Conservation (phyloP, 169 alveolate genomes). For the Plasmodium gaboni region DNA sequence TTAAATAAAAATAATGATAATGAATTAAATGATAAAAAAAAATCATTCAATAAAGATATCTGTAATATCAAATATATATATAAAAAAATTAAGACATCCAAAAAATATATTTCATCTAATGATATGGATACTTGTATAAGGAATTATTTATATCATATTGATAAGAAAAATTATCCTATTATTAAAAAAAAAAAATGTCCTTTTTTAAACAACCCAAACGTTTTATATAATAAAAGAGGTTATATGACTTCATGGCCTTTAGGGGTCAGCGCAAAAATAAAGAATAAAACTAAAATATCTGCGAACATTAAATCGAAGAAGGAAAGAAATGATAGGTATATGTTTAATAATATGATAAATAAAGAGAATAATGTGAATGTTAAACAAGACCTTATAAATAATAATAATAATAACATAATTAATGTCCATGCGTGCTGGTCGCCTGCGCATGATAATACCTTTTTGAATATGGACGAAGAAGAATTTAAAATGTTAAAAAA, state of each 20-base stretch:
- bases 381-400: neutral
- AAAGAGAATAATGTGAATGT: neutral
- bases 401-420: neutral
- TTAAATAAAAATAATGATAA: neutral
- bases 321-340: neutral
- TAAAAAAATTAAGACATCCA: slow-evolving; percentile 19
- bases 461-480: no score
- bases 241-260: no score
- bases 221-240: no score
- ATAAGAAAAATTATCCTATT: slow-evolving; percentile 33
- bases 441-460: no score
- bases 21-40: neutral
- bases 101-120: slow-evolving; percentile 23
- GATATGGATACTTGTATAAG: slow-evolving; percentile 29
- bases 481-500: no score
- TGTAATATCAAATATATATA: slow-evolving; percentile 11
- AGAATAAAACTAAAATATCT: neutral
- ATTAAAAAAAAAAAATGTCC: neutral
- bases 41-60: neutral
- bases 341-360: neutral
- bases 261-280: neutral
- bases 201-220: no score
- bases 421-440: no score
- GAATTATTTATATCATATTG: slow-evolving; percentile 60
- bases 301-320: neutral